Conservation (phyloP, 495 filamentous ascomycete genomes). For the Penicillium herquei region DNA sequence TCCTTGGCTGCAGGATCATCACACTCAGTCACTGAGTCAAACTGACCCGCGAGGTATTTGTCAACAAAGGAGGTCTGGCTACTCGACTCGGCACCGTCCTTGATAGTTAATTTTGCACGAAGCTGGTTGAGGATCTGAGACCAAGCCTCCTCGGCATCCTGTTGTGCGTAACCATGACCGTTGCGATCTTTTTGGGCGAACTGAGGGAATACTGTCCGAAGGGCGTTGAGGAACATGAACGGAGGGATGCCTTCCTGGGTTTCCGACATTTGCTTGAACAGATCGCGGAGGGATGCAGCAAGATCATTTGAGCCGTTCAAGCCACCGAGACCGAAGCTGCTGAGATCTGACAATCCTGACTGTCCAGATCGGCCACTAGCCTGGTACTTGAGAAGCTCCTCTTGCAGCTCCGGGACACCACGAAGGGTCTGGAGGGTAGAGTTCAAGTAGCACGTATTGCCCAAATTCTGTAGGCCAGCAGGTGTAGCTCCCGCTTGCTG, state of each 20-base stretch:
- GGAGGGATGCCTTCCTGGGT: constrained; percentile 89
- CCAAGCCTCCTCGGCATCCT: constrained; percentile 98
- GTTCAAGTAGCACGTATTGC: constrained; percentile 98
- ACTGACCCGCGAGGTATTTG: constrained; percentile 81
- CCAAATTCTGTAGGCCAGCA: constrained; percentile 86
- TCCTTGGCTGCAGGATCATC: constrained; percentile 78
- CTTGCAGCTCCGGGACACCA: constrained; percentile 86
- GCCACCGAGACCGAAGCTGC: constrained; percentile 59
- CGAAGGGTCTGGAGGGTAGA: constrained; percentile 88
- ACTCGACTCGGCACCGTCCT: constrained; percentile 47
- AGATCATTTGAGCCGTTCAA: constrained; percentile 66
- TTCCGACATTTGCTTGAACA: constrained; percentile 91
- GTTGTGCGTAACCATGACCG: constrained; percentile 84
- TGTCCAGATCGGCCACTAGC: constrained; percentile 35
- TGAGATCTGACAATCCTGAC: constrained; percentile 47
- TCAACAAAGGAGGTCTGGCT: constrained; percentile 74
- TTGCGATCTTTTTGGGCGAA: constrained; percentile 84
- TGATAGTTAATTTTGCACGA: constrained; percentile 72
- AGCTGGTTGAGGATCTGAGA: constrained; percentile 92
- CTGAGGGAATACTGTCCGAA: constrained; percentile 84
- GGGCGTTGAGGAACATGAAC: constrained; percentile 76
- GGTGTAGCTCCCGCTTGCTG: constrained; percentile 79
- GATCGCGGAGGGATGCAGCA: constrained; percentile 73
- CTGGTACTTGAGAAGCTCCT: constrained; percentile 70
- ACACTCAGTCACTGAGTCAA: constrained; percentile 73